Conservation (phyloP, 2,329 filamentous ascomycete species). For the Trichophaea hybrida region DNA sequence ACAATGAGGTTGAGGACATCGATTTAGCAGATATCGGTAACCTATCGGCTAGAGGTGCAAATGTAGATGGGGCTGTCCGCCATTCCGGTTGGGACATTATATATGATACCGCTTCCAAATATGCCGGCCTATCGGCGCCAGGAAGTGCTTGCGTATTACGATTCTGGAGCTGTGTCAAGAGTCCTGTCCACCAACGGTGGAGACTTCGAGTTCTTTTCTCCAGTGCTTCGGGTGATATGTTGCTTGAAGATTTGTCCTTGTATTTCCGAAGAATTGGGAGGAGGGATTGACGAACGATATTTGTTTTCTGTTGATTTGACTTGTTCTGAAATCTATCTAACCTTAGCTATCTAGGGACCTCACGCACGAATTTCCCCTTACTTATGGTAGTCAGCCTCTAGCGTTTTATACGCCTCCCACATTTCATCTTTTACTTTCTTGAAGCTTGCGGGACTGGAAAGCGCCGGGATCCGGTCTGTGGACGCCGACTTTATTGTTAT, state of each 20-base stretch:
- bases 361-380: slow-evolving; percentile 27
- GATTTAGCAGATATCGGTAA: slow-evolving; percentile 33
- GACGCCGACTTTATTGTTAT: neutral
- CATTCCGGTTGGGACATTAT: slow-evolving; percentile 86
- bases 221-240: slow-evolving; percentile 62
- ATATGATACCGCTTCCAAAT: slow-evolving; percentile 62
- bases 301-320: slow-evolving; percentile 48
- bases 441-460: neutral
- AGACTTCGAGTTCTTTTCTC: slow-evolving; percentile 66
- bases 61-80: slow-evolving; percentile 56
- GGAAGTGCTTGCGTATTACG: slow-evolving; percentile 61
- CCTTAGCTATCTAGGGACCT: neutral
- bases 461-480: neutral
- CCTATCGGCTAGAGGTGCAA: slow-evolving; percentile 48
- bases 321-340: slow-evolving; percentile 41
- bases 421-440: slow-evolving; percentile 45
- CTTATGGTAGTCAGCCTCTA: slow-evolving; percentile 56
- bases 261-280: slow-evolving; percentile 65
- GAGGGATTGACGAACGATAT: slow-evolving; percentile 55
- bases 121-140: slow-evolving; percentile 65
- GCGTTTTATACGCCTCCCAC: slow-evolving; percentile 51
- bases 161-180: slow-evolving; percentile 69
- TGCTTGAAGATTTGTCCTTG: slow-evolving; percentile 51
- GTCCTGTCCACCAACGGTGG: slow-evolving; percentile 78
- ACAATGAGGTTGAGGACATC: slow-evolving; percentile 37